Evolutionary conservation across 768 basidiomycete species (phyloP), one percentile per base, ranked within the genome.

Genomic region (Sporobolomyces pararoseus): DNA sequence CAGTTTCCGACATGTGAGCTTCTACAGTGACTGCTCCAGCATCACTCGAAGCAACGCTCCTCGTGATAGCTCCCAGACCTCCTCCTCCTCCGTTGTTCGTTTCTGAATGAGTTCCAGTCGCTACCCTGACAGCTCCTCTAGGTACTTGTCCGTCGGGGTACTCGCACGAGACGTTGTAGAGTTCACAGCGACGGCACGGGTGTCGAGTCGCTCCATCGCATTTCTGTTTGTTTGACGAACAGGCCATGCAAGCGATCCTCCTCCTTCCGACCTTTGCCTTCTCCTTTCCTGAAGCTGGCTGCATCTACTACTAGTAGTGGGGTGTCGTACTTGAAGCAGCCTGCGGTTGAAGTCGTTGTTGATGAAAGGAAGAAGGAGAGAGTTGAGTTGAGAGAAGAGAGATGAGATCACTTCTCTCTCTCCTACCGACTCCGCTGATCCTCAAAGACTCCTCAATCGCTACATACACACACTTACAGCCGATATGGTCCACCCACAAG

Each of bases 111-210:
- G 4, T 5, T n/a, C 46, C 37, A 6, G 50, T 25, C 3, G 17
- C 25, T 2, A 66, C 54, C 7, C 65, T 23, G 0, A 63, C 65
- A 0, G 65, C 65, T 13, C 65, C 29, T 21, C n/a, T 17, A 0
- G 65, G 70, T 0, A 71, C 46, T 19, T 70, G 37, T 7, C 69
- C 69, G 25, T 63, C 47, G 0, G 39, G 49, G 42, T 59, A 52
- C 49, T 61, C 61, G 60, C 53, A 68, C 14, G n/a, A 14, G 5
- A 58, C 49, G 3, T n/a, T 32, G 35, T 71, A 71, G 12, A 71
- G 54, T n/a, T 71, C 70, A 27, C 70, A 71, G 5, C 70, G 27
- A 7, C 65, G 46, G 29, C 70, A 53, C 63, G 52, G 63, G 31
- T 63, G 39, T 14, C 55, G 32, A 3, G 37, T 14, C 32, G 50